Evolutionary conservation across 768 basidiomycete species (phyloP).

Genomic region (Termitomyces sp.): DNA sequence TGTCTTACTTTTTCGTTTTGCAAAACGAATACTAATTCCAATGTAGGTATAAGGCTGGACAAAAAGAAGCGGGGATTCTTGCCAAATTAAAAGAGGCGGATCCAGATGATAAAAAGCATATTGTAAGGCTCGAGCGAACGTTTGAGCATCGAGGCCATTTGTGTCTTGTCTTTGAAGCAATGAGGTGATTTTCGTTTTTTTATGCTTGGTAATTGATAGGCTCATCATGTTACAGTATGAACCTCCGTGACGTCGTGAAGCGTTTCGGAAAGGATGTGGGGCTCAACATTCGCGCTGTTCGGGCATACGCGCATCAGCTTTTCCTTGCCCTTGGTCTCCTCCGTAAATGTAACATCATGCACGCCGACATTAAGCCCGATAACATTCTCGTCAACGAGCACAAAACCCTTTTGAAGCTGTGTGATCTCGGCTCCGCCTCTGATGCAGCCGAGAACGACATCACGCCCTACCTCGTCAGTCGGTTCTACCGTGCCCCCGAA

Average conservation of each 20-base stretch:
- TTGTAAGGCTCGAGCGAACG: constrained; percentile 87
- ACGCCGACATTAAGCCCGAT: constrained; percentile 98
- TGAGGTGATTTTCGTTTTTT: constrained; percentile 56
- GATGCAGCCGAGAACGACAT: constrained; percentile 95
- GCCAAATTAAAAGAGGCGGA: constrained; percentile 85
- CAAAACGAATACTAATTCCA: constrained; percentile 1
- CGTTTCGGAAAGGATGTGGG: constrained; percentile 98
- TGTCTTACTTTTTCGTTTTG: neutral
- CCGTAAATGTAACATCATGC: constrained; percentile 90
- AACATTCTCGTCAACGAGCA: constrained; percentile 96
- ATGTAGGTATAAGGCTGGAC: constrained; percentile 89
- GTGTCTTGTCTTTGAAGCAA: constrained; percentile 91
- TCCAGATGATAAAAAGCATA: constrained; percentile 95
- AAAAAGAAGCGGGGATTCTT: constrained; percentile 85
- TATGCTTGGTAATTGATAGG: neutral
- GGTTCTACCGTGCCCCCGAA: constrained; percentile 98
- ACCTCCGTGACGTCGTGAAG: constrained; percentile 95
- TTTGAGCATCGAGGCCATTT: constrained; percentile 98
- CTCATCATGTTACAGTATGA: constrained; percentile 65
- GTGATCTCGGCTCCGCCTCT: constrained; percentile 95
- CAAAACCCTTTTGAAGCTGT: constrained; percentile 90
- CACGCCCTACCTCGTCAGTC: constrained; percentile 94
- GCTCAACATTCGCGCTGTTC: constrained; percentile 92
- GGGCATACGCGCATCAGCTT: constrained; percentile 97
- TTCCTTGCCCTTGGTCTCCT: constrained; percentile 84